Base-by-base conservation (phyloP, 2,329 filamentous ascomycete genomes). In the Zymoseptoria ardabiliae region DNA sequence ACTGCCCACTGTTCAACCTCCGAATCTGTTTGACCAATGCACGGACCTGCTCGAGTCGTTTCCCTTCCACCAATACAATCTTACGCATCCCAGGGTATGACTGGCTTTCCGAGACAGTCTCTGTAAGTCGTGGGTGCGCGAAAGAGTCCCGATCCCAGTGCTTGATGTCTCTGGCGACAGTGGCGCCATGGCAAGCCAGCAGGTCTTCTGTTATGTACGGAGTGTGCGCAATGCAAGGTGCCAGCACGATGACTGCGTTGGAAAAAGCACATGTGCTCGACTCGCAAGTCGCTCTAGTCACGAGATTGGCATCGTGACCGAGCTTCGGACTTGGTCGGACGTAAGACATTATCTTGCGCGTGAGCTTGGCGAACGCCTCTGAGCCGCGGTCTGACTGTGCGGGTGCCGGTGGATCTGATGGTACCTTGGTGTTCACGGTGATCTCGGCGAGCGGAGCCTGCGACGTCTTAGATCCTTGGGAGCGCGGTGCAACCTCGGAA, bases 71-170 rank as follows among this genome's bases (percentile, higher is more conserved):
- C 11, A 74, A 58, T 0, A 72, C 65, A 20, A 73, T 58, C 53
- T 72, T 74, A 10, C 65, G 58, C 60, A 70, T 58, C 4, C 66
- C 71, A 4, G 57, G 58, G 54, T 71, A 68, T 1, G 71, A 63
- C 55, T 73, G 72, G 49, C 67, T 70, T 53, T 74, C 72, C 4
- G 67, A 66, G 19, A 72, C 68, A 1, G 62, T 69, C 3, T 62
- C 59, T 2, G 63, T 61, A 6, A 59, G 50, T 6, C 55, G 55
- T 2, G 60, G 45, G 50, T 69, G 61, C 8, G 63, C 58, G 61
- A 67, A 68, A 25, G 63, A 66, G 41, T 71, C 65, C 22, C 71
- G 68, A 20, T 70, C 63, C 72, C 71, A 74, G 55, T 73, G 61
- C 0, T 19, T n/a, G 7, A 72, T 55, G 9, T 53, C 49, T 1